phyloP scores from a whole-genome alignment of 805 yeast genomes.

The Metschnikowia kunwiensis region DNA sequence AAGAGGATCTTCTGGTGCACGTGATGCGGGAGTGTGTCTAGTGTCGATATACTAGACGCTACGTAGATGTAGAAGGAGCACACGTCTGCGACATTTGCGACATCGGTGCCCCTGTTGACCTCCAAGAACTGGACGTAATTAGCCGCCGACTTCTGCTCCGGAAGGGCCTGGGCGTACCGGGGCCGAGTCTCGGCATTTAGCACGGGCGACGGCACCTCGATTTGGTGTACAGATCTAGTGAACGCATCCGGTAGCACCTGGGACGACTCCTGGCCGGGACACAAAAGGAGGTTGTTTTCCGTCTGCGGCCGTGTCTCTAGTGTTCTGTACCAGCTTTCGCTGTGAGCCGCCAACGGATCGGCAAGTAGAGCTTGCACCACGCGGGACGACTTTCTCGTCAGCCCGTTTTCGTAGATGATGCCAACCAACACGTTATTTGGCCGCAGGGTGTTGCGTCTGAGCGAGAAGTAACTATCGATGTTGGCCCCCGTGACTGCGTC shows the following conservation, averaged over 20 bases:
- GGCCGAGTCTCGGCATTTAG: constrained; percentile 28
- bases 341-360: constrained; percentile 37
- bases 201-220: constrained; percentile 29
- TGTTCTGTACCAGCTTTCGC: constrained; percentile 30
- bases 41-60: constrained; percentile 20
- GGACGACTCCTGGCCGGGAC: not conserved
- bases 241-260: constrained; percentile 11
- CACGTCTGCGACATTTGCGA: constrained; percentile 12
- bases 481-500: constrained; percentile 20
- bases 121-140: constrained; percentile 24
- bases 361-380: constrained; percentile 37
- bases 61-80: constrained; percentile 26
- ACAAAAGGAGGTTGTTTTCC: constrained; percentile 22
- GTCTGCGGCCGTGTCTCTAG: constrained; percentile 22
- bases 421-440: constrained; percentile 30
- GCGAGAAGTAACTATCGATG: constrained; percentile 16
- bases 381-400: constrained; percentile 22
- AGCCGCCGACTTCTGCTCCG: constrained; percentile 10
- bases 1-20: constrained; percentile 26
- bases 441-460: constrained; percentile 7
- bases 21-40: constrained; percentile 14
- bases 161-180: constrained; percentile 15
- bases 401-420: constrained; percentile 29
- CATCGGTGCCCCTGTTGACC: constrained; percentile 19
- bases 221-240: constrained; percentile 9